Evolutionary conservation across 768 basidiomycete genomes (phyloP), one percentile per base, ranked within the genome.

Genomic region (Russula sp.): DNA sequence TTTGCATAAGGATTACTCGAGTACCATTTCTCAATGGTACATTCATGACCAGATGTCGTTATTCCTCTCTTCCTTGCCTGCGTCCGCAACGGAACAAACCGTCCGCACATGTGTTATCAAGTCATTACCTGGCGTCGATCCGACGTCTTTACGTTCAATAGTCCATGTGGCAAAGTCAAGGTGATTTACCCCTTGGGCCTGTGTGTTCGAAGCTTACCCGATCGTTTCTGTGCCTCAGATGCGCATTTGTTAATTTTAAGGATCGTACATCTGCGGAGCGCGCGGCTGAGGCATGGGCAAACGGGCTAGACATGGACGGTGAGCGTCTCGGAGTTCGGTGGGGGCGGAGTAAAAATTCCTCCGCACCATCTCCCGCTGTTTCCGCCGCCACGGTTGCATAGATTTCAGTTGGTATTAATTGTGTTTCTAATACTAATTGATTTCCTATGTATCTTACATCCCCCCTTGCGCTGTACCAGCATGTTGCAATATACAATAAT

Each of bases 191-290:
- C 42, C 18, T 5, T 16, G 14, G 24, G 30, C 13, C 57, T 36
- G 26, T n/a, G 22, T 18, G 4, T 34, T 14, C 10, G 26, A 22
- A 26, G 20, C 52, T 14, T 32, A 24, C 2, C 59, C 30, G 24
- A 56, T n/a, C 13, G 9, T 14, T 18, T 32, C 36, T 46, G 20
- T n/a, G 22, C 22, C 58, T 22, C 18, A 91, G 91, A 75, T 96
- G 94, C 76, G 97, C 96, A 1, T 99, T 99, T 75, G 83, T 97
- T 59, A 98, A 98, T 75, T 98, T 98, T 79, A 87, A 82, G 69
- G 84, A 89, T 59, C 83, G 97, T 22, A 71, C 79, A 7, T 79
- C 84, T n/a, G 95, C 97, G 18, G 97, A 99, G 76, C 78, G 79
- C 18, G 94, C 92, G 0, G 95, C 95, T 0, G 84, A 90, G 67